phyloP scores from a whole-genome alignment of 768 basidiomycete genomes.

The Termitomyces sp. region DNA sequence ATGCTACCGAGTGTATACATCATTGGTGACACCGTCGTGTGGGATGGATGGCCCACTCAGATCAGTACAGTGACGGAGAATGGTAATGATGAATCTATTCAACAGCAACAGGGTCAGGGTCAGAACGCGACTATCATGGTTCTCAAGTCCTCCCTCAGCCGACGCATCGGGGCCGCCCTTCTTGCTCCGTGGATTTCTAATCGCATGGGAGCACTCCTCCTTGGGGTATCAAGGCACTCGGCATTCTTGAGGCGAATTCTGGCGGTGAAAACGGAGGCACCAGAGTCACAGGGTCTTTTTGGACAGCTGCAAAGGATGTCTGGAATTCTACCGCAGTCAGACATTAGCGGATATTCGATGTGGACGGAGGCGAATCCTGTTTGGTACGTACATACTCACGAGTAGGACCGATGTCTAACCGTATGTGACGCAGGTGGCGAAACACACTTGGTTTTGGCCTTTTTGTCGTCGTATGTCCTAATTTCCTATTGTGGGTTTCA shows the following conservation, averaged over 20 bases:
- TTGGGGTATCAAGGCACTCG: slow-evolving; percentile 45
- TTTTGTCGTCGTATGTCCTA: slow-evolving; percentile 54
- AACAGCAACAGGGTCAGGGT: background rate
- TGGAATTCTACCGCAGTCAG: slow-evolving; percentile 4
- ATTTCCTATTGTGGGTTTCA: background rate
- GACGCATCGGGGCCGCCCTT: slow-evolving; percentile 65
- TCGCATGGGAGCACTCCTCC: slow-evolving; percentile 57
- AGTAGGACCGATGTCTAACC: background rate
- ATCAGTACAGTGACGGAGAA: slow-evolving; percentile 25
- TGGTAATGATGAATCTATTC: background rate
- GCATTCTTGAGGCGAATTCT: slow-evolving; percentile 32
- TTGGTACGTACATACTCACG: slow-evolving; percentile 36
- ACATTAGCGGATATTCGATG: slow-evolving; percentile 42
- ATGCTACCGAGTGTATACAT: slow-evolving; percentile 23
- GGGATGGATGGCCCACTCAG: slow-evolving; percentile 26
- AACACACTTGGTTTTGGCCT: slow-evolving; percentile 64
- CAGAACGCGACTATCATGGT: slow-evolving; percentile 27
- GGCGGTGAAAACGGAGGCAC: slow-evolving; percentile 23
- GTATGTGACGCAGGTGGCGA: slow-evolving; percentile 43
- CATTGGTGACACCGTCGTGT: slow-evolving; percentile 15
- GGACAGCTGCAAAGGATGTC: slow-evolving; percentile 21
- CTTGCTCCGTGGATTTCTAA: slow-evolving; percentile 62
- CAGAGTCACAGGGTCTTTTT: slow-evolving; percentile 8
- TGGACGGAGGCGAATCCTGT: slow-evolving; percentile 70
- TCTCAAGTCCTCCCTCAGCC: slow-evolving; percentile 59